Conservation (phyloP, 1,139 yeast genomes). For the Magnusiomyces clavatus region DNA sequence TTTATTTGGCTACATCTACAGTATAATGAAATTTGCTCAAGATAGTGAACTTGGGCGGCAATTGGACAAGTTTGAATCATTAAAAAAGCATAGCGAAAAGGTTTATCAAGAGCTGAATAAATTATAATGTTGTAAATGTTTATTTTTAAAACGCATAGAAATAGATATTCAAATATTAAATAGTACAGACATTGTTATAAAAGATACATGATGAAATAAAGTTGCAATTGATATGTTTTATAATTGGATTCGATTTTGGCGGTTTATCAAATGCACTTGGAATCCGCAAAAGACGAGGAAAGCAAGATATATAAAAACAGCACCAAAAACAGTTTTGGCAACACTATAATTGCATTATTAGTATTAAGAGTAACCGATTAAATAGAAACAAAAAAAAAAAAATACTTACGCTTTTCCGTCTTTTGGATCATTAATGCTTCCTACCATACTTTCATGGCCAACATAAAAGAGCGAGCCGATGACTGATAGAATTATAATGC, state of each 20-base stretch:
- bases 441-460: constrained; percentile 88
- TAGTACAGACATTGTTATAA: too few relatives aligned
- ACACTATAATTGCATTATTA: constrained; percentile 33
- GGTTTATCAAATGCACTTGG: constrained; percentile 58
- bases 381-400: too few relatives aligned
- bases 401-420: constrained; percentile 63
- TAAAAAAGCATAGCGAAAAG: neutral
- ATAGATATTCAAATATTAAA: too few relatives aligned
- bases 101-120: neutral
- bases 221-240: neutral
- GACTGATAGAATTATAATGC: constrained; percentile 75
- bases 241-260: constrained; percentile 51
- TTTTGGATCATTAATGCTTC: constrained; percentile 82
- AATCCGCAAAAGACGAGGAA: constrained; percentile 86
- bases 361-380: constrained; percentile 37
- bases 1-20: constrained; percentile 23
- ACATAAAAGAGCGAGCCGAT: constrained; percentile 73
- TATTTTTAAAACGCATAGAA: neutral
- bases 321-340: constrained; percentile 82
- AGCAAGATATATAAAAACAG: constrained; percentile 72
- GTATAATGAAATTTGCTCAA: constrained; percentile 14
- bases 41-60: neutral
- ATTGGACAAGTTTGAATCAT: neutral
- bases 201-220: neutral
- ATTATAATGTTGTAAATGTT: neutral